Percentiles rank a stretch among this genome's conserved stretches.
Conservation (phyloP, 768 basidiomycete genomes). For the Tricholoma sp. region DNA sequence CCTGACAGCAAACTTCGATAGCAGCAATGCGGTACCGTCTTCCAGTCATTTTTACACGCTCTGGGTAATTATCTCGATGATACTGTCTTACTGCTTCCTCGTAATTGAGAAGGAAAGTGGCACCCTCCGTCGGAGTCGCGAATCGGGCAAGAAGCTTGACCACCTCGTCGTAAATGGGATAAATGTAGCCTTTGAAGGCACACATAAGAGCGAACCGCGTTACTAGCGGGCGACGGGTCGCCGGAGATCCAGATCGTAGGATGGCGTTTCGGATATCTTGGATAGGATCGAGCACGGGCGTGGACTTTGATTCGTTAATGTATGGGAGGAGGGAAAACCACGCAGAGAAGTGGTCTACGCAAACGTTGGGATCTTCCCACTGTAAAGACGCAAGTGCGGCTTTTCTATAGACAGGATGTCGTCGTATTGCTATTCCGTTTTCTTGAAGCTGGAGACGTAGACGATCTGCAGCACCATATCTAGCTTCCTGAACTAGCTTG, state of each 20-base stretch:
- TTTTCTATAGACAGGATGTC: constrained; percentile 11
- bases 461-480: constrained; percentile 16
- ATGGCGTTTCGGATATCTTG: constrained; percentile 8
- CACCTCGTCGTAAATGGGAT: constrained; percentile 12
- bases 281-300: constrained; percentile 1
- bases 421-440: constrained; percentile 8
- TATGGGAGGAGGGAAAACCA: constrained; percentile 19
- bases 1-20: constrained; percentile 12
- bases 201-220: constrained; percentile 15
- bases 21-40: constrained; percentile 6
- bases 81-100: constrained; percentile 9
- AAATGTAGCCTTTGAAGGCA: constrained; percentile 18
- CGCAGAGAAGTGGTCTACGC: constrained; percentile 4
- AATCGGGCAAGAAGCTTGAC: constrained; percentile 11
- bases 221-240: constrained; percentile 8
- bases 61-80: neutral
- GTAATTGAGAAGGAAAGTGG: constrained; percentile 6
- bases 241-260: constrained; percentile 14
- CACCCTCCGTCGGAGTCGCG: constrained; percentile 3
- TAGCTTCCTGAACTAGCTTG: constrained; percentile 7
- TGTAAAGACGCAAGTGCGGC: constrained; percentile 15
- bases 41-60: neutral
- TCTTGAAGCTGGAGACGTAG: constrained; percentile 11
- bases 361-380: constrained; percentile 6
- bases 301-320: neutral